phyloP scores from a whole-genome alignment of 2,329 filamentous ascomycete genomes.

The Aspergillus brunneoviolaceus region DNA sequence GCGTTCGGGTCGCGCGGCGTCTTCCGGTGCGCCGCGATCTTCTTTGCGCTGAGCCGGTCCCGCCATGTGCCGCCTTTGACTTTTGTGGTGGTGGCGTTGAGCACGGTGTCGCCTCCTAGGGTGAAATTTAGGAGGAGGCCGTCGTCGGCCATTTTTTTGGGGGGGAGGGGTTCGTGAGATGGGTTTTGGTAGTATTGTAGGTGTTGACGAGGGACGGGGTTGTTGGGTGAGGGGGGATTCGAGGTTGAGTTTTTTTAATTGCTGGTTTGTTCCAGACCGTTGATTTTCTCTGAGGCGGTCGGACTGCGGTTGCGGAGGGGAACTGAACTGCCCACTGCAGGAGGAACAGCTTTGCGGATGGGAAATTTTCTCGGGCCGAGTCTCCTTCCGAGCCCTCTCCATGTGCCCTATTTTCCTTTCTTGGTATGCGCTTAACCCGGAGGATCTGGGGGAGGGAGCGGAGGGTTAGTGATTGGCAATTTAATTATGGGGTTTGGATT shows the following conservation, averaged over 20 bases:
- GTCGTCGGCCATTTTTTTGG: slow-evolving; percentile 76
- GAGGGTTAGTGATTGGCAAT: too few relatives aligned
- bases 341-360: slow-evolving; percentile 15
- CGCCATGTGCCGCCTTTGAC: slow-evolving; percentile 94
- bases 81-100: slow-evolving; percentile 58
- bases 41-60: slow-evolving; percentile 79
- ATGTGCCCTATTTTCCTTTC: slow-evolving; percentile 35
- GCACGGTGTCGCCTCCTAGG: slow-evolving; percentile 63
- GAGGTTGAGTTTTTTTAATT: too few relatives aligned
- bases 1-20: slow-evolving; percentile 31
- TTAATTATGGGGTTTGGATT: not conserved
- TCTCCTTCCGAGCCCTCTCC: slow-evolving; percentile 28
- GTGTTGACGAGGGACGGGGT: not conserved
- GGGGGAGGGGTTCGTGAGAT: not conserved
- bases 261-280: too few relatives aligned
- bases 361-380: slow-evolving; percentile 36
- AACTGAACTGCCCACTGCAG: not conserved
- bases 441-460: not conserved
- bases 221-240: not conserved
- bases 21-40: slow-evolving; percentile 58
- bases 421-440: not conserved
- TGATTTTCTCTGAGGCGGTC: not conserved
- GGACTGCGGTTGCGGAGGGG: not conserved
- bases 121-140: slow-evolving; percentile 93
- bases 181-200: not conserved